These are phyloP conservation scores for Trichosporon asahii DNA, from an alignment of 1,284 basidiomycete genomes.

Conservation along the genomic window DNA sequence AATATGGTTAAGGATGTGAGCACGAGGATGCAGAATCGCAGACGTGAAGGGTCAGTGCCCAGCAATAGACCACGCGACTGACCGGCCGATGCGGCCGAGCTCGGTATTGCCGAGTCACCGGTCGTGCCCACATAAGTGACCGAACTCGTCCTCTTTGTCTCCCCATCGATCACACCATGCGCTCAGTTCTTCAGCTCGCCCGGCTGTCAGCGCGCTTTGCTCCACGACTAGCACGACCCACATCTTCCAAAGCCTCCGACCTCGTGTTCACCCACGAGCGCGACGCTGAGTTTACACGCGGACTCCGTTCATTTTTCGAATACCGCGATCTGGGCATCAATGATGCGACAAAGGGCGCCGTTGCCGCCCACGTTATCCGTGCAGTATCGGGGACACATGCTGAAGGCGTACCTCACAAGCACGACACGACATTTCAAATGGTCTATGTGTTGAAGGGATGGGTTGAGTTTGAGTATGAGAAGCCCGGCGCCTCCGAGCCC, in stretches of 20 bases:
- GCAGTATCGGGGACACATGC: constrained; percentile 11
- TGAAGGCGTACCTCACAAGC: constrained; percentile 7
- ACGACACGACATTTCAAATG: constrained; percentile 16
- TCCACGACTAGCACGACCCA: background rate
- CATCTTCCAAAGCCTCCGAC: constrained; percentile 7
- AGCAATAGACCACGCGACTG: no score
- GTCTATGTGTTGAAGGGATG: constrained; percentile 18
- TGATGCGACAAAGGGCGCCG: constrained; percentile 11
- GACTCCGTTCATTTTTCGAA: constrained; percentile 20
- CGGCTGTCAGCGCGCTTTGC: background rate
- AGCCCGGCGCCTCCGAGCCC: background rate
- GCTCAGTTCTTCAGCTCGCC: background rate
- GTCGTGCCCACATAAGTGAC: background rate
- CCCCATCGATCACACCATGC: background rate
- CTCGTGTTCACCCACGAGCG: constrained; percentile 7
- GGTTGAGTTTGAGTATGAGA: constrained; percentile 20
- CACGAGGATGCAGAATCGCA: no score
- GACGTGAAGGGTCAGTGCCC: no score
- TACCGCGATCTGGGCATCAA: constrained; percentile 19
- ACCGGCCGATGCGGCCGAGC: background rate
- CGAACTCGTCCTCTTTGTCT: background rate
- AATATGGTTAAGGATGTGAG: no score
- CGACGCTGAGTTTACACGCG: constrained; percentile 13
- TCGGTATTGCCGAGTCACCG: background rate
- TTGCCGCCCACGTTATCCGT: constrained; percentile 16